Evolutionary conservation across 306 rosid species (phyloP), one percentile per base, ranked within the genome.

Genomic region (Prinsepia uniflora): DNA sequence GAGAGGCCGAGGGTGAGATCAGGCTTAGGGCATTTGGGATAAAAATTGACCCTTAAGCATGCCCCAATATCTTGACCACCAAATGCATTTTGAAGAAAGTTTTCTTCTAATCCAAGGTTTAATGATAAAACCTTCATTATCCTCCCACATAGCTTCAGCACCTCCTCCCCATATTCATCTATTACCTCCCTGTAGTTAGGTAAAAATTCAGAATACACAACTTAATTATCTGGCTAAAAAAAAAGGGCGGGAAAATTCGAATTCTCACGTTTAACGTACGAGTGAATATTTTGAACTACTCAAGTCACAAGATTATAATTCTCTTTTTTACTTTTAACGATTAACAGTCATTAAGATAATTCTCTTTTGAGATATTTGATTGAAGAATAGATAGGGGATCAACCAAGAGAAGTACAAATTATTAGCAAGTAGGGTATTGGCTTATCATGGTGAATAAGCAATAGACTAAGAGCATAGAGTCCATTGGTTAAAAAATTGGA

Each of bases 41-140:
- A 93, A 46, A 44, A 93, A 63, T 93, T 93, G 34, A 88, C 96
- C 76, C 98, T 86, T 45, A 93, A 41, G 41, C 97, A 90, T 2
- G 98, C 98, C 30, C 98, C 98, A 0, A 88, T 72, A 1, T 90
- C 83, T 55, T 86, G 72, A 36, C 96, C 96, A 13, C 98, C 98
- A 68, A 93, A 93, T 5, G 78, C 81, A 9, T 75, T 82, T 54
- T 84, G 86, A 0, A 93, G 84, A 67, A 39, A 79, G 0, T 77
- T 84, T 53, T 88, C 88, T 22, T 71, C 63, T 24, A 93, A 74
- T 67, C 87, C 96, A 8, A 93, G 84, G 75, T 93, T 93, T 6
- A 65, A 0, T 0, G 98, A 90, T 22, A 93, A 45, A 17, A 77
- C 67, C 82, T 87, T 88, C 90, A 88, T 70, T 43, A 93, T 67